Evolutionary conservation across 305 asterid species (phyloP), one percentile per base, ranked within the genome.

Genomic region (Fraxinus ornus): DNA sequence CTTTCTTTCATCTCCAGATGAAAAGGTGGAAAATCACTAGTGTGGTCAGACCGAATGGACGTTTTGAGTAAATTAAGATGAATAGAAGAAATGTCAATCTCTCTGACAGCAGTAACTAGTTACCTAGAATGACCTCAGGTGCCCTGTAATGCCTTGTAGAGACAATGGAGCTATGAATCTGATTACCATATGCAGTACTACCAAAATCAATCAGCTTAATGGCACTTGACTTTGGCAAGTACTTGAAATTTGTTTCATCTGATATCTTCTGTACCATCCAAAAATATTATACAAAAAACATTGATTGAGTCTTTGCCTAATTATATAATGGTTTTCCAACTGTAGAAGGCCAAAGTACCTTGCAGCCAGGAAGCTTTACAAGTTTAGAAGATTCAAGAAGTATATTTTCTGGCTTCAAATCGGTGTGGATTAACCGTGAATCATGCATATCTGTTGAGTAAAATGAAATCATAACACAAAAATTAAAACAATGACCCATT

Each of bases 111-210:
- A 75, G 78, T 75, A 82, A 84, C 76, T 72, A 44, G 47, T 86
- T 86, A 95, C 98, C 98, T 88, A 93, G 89, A 83, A 95, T 95
- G 84, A 91, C 88, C 87, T 95, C 98, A 52, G 98, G 98, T 52
- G 98, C 98, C 79, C 98, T 91, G 88, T 93, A 95, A 89, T 95
- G 98, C 88, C 94, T 90, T 76, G 94, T 89, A 66, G 91, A 85
- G 79, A 88, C 94, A 86, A 85, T 88, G 88, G 91, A 90, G 88
- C 83, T 85, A 84, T 90, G 91, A 77, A 85, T 84, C 86, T 86
- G 92, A 80, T 60, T 81, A 88, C 73, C 91, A 76, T 75, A 83
- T 52, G 90, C 87, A 82, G 90, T 86, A 85, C 91, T 91, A 83
- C 92, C 91, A 83, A 90, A 90, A 84, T 87, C 93, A 83, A 91